phyloP scores from a whole-genome alignment of 176 grass and related monocot genomes.

The Hordeum vulgare region MorexV3_pseudomolecules_assembly NC_058521.1:5878884-5879383 shows the following conservation, averaged over 20 bases:
- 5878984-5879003: slow-evolving; percentile 30
- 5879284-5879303: no score
- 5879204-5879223: neutral
- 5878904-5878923: neutral
- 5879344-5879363: no score
- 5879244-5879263: no score
- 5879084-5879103: slow-evolving; percentile 85
- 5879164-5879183: slow-evolving; percentile 72
- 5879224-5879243: no score
- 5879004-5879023: slow-evolving; percentile 26
- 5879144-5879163: slow-evolving; percentile 54
- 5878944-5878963: slow-evolving; percentile 59
- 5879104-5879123: slow-evolving; percentile 51
- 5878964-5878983: slow-evolving; percentile 59
- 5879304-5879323: no score
- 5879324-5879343: no score
- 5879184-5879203: neutral
- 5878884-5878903: neutral
- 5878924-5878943: slow-evolving; percentile 39
- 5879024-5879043: slow-evolving; percentile 36
- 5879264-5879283: no score
- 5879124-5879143: slow-evolving; percentile 50
- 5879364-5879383: no score
- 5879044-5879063: slow-evolving; percentile 67
- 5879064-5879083: slow-evolving; percentile 72